A percentile compares a stretch with the other conserved stretches of the same genome.
Evolutionary conservation across 805 yeast species (phyloP).

Genomic region (Pichia nakasei): DNA sequence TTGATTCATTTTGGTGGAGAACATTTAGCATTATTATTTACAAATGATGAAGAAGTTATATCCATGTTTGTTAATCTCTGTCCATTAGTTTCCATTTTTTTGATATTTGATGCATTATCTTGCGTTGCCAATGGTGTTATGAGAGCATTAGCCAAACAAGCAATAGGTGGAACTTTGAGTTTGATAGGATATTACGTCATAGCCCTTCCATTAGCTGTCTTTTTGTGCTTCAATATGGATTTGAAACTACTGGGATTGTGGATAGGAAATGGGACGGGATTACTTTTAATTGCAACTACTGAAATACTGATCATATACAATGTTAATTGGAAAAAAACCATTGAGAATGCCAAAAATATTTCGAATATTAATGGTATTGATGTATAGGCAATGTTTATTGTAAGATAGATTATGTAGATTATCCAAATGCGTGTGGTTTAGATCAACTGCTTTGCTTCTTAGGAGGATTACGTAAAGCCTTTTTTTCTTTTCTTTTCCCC

Average conservation of each 20-base stretch:
- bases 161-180: conserved; percentile 62
- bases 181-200: conserved; percentile 61
- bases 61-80: conserved; percentile 43
- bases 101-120: conserved; percentile 61
- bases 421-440: too few species aligned
- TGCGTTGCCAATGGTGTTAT: conserved; percentile 65
- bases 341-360: conserved; percentile 21
- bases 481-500: too few species aligned
- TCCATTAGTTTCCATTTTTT: conserved; percentile 59
- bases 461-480: too few species aligned
- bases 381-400: too few species aligned
- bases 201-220: conserved; percentile 59
- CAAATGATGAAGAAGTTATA: conserved; percentile 52
- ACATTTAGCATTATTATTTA: conserved; percentile 49
- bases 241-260: conserved; percentile 57
- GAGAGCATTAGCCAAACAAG: conserved; percentile 71
- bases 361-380: not conserved
- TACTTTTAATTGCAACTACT: conserved; percentile 41
- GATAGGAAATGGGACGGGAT: conserved; percentile 64
- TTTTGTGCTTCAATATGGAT: conserved; percentile 42
- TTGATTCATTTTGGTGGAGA: conserved; percentile 37
- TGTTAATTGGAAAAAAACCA: conserved; percentile 46
- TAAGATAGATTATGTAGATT: too few species aligned
- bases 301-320: conserved; percentile 39
- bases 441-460: too few species aligned